These are phyloP conservation scores for Aureobasidium sp. DNA, from an alignment of 2,329 filamentous ascomycete genomes.

Conservation along the genomic window DNA sequence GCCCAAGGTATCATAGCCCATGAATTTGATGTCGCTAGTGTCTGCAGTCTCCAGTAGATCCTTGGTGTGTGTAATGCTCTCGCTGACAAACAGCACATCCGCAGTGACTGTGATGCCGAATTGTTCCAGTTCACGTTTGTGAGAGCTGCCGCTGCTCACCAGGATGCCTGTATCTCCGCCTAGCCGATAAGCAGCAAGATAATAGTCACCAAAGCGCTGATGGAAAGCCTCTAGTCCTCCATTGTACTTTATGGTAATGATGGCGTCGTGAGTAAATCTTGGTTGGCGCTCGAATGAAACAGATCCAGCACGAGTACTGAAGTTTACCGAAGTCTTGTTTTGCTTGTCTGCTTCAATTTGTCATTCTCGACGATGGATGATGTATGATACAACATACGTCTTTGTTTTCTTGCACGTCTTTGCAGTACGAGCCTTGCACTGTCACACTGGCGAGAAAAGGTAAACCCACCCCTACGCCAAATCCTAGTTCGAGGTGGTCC, in stretches of 20 bases:
- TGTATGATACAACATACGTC: not conserved
- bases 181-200: not conserved
- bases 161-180: not conserved
- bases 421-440: not conserved
- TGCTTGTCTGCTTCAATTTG: too few species aligned
- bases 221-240: not conserved
- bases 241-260: not conserved
- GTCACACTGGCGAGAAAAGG: not conserved
- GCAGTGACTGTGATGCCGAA: not conserved
- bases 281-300: not conserved
- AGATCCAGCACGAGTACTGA: not conserved
- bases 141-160: not conserved
- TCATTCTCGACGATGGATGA: too few species aligned
- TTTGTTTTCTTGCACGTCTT: not conserved
- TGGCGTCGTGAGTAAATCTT: not conserved
- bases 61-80: not conserved
- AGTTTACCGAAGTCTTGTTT: not conserved
- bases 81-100: not conserved
- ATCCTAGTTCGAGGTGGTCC: not conserved
- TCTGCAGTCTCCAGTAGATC: not conserved
- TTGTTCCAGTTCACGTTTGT: not conserved
- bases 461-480: not conserved
- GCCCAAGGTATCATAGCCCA: not conserved
- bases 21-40: not conserved
- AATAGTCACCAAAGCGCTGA: not conserved